phyloP scores from a whole-genome alignment of 768 basidiomycete genomes.

The Pleurotus salmoneostramineus region DNA sequence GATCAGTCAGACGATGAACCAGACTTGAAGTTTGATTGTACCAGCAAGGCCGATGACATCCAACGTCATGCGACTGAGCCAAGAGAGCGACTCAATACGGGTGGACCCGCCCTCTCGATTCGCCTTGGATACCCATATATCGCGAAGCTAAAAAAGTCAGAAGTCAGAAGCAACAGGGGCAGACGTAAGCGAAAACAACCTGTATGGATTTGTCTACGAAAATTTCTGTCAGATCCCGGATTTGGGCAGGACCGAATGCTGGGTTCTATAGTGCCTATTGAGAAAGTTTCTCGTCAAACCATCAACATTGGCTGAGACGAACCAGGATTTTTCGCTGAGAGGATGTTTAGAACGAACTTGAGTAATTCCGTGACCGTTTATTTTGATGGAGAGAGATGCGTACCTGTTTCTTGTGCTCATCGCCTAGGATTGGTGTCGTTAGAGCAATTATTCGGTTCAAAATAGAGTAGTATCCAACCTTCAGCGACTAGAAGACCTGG shows the following conservation, averaged over 20 bases:
- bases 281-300: background rate
- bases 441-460: background rate
- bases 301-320: background rate
- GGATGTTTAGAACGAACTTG: background rate
- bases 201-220: conserved; percentile 38
- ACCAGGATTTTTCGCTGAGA: conserved; percentile 4
- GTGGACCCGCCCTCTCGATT: conserved; percentile 10
- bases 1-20: conserved; percentile 3
- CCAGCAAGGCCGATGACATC: conserved; percentile 65
- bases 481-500: conserved; percentile 4
- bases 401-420: conserved; percentile 7
- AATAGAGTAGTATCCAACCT: background rate
- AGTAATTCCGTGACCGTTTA: background rate
- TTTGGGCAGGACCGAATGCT: conserved; percentile 4
- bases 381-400: background rate
- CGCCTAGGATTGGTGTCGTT: background rate
- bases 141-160: conserved; percentile 23
- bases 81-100: conserved; percentile 43
- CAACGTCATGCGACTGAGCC: conserved; percentile 56
- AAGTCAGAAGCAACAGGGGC: background rate
- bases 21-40: conserved; percentile 7
- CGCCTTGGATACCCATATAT: conserved; percentile 26
- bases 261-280: background rate
- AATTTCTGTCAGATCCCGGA: conserved; percentile 27
- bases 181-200: conserved; percentile 17